Percentiles rank a stretch among this genome's conserved stretches.
These are phyloP conservation scores for Dictyophora rubrovolvata DNA, from an alignment of 768 basidiomycete species.

Conservation along the genomic window DNA sequence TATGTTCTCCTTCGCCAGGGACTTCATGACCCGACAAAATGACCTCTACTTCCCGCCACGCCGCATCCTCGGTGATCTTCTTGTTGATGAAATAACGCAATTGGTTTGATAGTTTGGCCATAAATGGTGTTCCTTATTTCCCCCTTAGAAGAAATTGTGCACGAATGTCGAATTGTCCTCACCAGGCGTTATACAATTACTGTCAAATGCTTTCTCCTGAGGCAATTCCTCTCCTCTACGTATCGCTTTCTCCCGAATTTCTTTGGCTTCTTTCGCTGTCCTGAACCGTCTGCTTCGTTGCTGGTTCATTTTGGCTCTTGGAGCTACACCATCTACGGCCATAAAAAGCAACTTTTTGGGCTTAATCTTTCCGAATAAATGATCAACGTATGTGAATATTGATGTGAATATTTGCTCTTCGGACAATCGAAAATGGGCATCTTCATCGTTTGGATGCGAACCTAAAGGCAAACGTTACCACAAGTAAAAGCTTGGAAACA, in stretches of 20 bases:
- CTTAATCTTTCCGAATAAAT: conserved; percentile 93
- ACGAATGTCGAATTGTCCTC: conserved; percentile 18
- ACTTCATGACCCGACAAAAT: conserved; percentile 96
- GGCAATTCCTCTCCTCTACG: conserved; percentile 86
- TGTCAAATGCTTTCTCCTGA: conserved; percentile 92
- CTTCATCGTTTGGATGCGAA: conserved; percentile 95
- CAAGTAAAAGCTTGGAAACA: not conserved
- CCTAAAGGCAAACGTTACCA: conserved; percentile 28
- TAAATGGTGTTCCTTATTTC: conserved; percentile 80
- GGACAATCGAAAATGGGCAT: conserved; percentile 89
- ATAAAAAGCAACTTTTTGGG: conserved; percentile 98
- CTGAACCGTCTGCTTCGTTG: conserved; percentile 90
- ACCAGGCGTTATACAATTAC: conserved; percentile 98
- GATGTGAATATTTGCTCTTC: conserved; percentile 97
- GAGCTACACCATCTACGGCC: conserved; percentile 97
- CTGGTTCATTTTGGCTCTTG: conserved; percentile 98
- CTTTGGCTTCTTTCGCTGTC: conserved; percentile 86
- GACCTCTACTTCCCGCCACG: conserved; percentile 88
- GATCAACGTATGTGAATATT: conserved; percentile 95
- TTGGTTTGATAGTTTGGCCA: conserved; percentile 86
- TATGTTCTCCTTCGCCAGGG: conserved; percentile 98
- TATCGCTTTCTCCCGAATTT: conserved; percentile 78
- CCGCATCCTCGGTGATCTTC: conserved; percentile 94
- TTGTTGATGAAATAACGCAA: conserved; percentile 95
- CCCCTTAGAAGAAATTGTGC: not conserved